Base-by-base conservation (phyloP, 176 grass and related monocot genomes). In the Aegilops sharonensis region DNA sequence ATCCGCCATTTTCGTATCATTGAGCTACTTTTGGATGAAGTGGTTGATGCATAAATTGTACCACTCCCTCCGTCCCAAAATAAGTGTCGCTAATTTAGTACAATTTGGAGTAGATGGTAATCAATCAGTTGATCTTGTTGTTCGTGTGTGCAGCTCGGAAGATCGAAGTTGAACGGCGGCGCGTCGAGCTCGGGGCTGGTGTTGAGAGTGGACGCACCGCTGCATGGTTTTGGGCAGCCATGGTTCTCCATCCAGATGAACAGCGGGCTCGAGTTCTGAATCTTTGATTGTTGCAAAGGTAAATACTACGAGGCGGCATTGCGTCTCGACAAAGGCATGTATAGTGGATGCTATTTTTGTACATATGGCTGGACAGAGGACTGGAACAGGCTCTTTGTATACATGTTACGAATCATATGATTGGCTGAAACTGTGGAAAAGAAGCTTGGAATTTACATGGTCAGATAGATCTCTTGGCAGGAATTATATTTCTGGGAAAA, bases 161-260 rank as follows among this genome's bases (percentile, higher is more conserved):
- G 93, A 88, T 92, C 88, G 0, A 95, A 86, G 65, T 73, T 91
- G 70, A 95, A 90, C 4, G 90, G 90, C 2, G 75, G 87, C 6
- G 75, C 57, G 1, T 57, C 79, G 6, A 88, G 83, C 12, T 90
- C 88, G 23, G 93, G 93, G 39, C 31, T 92, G 25, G 88, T 88
- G 78, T 20, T 88, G 18, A 95, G 90, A 81, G 88, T 86, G 52
- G 90, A 95, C 27, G 39, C 88, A 32, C 90, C 93, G 13, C 85
- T 92, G 13, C 57, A 87, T 29, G 47, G 40, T 61, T 70, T 84
- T 29, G 64, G 85, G 63, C 80, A 57, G 36, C 81, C 88, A 72
- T 89, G 90, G 85, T 86, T 92, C 69, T 92, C 90, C 1, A 66
- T 95, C 32, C 93, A 95, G 75, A 88, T 92, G 85, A 94, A 92